phyloP scores from a whole-genome alignment of 345 rosid species.

The Cardiospermum halicacabum region DNA sequence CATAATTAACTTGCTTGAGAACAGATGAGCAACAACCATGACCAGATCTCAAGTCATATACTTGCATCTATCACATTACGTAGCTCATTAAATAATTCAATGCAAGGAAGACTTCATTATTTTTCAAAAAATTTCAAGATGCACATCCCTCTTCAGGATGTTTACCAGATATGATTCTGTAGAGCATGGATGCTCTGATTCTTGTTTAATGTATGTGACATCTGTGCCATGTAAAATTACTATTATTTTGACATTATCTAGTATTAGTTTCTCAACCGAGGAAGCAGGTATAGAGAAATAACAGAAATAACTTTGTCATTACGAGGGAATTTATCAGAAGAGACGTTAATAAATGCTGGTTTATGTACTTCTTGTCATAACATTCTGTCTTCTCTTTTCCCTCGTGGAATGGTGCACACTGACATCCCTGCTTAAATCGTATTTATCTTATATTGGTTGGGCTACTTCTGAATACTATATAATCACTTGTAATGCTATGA shows the following conservation, averaged over 20 bases:
- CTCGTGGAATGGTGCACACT: neutral
- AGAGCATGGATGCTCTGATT: neutral
- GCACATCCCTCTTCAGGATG: no score
- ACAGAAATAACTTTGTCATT: neutral
- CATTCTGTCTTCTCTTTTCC: neutral
- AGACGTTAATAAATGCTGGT: neutral
- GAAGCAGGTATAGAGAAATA: neutral
- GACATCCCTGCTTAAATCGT: neutral
- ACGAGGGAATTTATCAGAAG: neutral
- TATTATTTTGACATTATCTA: neutral
- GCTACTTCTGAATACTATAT: no score
- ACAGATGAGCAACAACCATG: no score
- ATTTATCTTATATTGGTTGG: no score
- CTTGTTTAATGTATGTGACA: neutral
- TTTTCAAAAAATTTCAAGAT: no score
- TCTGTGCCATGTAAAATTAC: neutral
- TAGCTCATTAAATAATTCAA: no score
- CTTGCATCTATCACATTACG: no score
- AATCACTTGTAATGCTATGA: no score
- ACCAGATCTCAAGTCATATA: no score
- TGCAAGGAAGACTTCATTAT: no score
- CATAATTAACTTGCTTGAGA: no score
- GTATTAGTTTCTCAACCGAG: neutral
- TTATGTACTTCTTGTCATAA: neutral
- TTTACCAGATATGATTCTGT: neutral